Percentiles rank a stretch among this genome's conserved stretches.
Evolutionary conservation across 2,329 filamentous ascomycete species (phyloP).

Genomic region (Aquanectria penicillioides): DNA sequence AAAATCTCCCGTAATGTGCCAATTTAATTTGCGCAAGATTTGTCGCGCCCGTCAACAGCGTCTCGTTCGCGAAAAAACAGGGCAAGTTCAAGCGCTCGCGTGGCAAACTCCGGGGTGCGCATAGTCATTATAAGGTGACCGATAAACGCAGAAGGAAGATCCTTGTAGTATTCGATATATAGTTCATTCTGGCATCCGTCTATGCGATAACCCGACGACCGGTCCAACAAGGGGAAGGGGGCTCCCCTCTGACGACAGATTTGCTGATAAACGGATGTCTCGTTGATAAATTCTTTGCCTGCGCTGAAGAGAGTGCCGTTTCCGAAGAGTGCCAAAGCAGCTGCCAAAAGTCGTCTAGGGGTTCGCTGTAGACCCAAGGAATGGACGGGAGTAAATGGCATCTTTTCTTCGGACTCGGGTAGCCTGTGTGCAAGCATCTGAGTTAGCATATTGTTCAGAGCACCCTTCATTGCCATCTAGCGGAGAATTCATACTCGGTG

Average conservation of each 20-base stretch:
- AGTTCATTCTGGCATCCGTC: background rate
- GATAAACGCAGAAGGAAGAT: background rate
- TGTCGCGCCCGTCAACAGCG: too few relatives aligned
- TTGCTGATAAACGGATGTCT: background rate
- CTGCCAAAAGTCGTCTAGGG: constrained; percentile 21
- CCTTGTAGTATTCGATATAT: too few relatives aligned
- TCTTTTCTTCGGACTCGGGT: too few relatives aligned
- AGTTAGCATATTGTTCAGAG: too few relatives aligned
- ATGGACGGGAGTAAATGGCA: too few relatives aligned
- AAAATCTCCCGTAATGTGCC: constrained; percentile 3
- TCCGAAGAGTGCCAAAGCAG: constrained; percentile 20
- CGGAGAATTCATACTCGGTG: background rate
- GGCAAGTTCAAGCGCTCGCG: constrained; percentile 15
- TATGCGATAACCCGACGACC: background rate
- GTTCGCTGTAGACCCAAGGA: too few relatives aligned
- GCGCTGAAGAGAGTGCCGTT: constrained; percentile 17
- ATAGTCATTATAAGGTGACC: background rate
- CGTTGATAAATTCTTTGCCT: background rate
- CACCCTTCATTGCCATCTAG: too few relatives aligned
- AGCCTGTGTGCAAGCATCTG: too few relatives aligned
- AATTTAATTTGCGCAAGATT: too few relatives aligned
- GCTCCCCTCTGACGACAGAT: constrained; percentile 10
- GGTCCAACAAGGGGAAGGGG: background rate
- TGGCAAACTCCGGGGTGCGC: background rate
- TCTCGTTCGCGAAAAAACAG: constrained; percentile 31